A percentile compares a stretch with the other conserved stretches of the same genome.
These are phyloP conservation scores for Lithohypha guttulata DNA, from an alignment of 2,329 filamentous ascomycete genomes.

Conservation along the genomic window DNA sequence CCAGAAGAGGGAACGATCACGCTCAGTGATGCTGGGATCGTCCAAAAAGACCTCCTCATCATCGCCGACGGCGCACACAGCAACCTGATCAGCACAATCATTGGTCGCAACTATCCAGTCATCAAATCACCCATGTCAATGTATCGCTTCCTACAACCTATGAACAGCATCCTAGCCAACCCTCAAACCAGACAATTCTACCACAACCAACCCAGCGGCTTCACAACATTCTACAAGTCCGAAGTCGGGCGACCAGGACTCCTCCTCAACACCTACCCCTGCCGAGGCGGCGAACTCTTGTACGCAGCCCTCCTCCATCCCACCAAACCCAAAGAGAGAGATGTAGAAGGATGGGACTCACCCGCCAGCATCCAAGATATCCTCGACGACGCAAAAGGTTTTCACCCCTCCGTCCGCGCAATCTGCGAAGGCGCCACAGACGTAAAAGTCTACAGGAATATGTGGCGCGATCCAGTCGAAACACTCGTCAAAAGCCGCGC, in stretches of 20 bases:
- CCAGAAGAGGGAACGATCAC: slow-evolving; percentile 14
- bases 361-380: slow-evolving; percentile 12
- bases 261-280: slow-evolving; percentile 9
- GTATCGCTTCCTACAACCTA: slow-evolving; percentile 12
- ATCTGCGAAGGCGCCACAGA: slow-evolving; percentile 14
- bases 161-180: slow-evolving; percentile 12
- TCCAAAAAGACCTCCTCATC: slow-evolving; percentile 25
- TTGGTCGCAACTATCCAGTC: slow-evolving; percentile 10
- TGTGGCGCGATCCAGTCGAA: slow-evolving; percentile 14
- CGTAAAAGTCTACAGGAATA: slow-evolving; percentile 14
- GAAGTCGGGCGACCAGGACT: too few relatives aligned
- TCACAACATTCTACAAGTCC: too few relatives aligned
- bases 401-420: slow-evolving; percentile 14
- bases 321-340: slow-evolving; percentile 13
- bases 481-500: slow-evolving; percentile 43
- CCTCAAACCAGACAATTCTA: slow-evolving; percentile 12
- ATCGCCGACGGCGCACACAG: slow-evolving; percentile 24
- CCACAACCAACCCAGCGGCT: slow-evolving; percentile 10
- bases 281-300: slow-evolving; percentile 10
- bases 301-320: slow-evolving; percentile 14
- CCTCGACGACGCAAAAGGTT: slow-evolving; percentile 10
- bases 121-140: slow-evolving; percentile 12
- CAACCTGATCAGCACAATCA: slow-evolving; percentile 11
- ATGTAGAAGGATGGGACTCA: slow-evolving; percentile 12
- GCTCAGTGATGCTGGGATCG: slow-evolving; percentile 17